Percentiles rank a stretch among this genome's conserved stretches.
Conservation (phyloP, 1,139 yeast genomes). For the Geotrichum phurueaensis region DNA sequence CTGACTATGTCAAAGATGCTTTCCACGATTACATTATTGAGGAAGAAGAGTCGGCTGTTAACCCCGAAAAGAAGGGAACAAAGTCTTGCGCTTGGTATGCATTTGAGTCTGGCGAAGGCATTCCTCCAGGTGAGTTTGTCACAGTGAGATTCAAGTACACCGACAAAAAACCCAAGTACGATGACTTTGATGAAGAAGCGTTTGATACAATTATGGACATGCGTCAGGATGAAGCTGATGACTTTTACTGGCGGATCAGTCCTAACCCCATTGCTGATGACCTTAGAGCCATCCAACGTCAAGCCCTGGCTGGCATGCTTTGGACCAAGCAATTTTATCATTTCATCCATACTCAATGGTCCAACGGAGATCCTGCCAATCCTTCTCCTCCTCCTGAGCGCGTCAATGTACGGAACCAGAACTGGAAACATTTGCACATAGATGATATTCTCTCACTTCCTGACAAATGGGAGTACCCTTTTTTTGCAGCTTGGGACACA, state of each 20-base stretch:
- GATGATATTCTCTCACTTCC: constrained; percentile 89
- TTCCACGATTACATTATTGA: constrained; percentile 79
- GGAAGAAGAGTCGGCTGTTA: constrained; percentile 53
- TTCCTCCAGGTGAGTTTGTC: constrained; percentile 85
- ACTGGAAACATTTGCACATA: constrained; percentile 86
- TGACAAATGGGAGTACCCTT: constrained; percentile 96
- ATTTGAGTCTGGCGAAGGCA: constrained; percentile 68
- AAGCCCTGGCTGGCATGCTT: constrained; percentile 88
- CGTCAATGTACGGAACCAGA: constrained; percentile 76
- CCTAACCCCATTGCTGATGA: constrained; percentile 84
- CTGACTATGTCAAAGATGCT: constrained; percentile 72
- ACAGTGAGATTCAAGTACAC: constrained; percentile 77
- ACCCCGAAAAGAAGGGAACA: constrained; percentile 65
- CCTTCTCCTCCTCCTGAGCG: constrained; percentile 73
- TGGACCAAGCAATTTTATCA: constrained; percentile 95
- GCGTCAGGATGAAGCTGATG: constrained; percentile 87
- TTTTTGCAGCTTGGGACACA: constrained; percentile 97
- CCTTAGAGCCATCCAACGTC: constrained; percentile 80
- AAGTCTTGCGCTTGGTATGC: constrained; percentile 78
- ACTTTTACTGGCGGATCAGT: constrained; percentile 83
- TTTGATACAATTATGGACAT: constrained; percentile 68
- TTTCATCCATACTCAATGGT: constrained; percentile 84
- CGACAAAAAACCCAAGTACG: constrained; percentile 38
- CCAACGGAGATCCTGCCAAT: constrained; percentile 77
- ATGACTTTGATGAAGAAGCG: constrained; percentile 59